These are phyloP conservation scores for Gymnopilus junonius DNA, from an alignment of 768 basidiomycete genomes.

Conservation along the genomic window DNA sequence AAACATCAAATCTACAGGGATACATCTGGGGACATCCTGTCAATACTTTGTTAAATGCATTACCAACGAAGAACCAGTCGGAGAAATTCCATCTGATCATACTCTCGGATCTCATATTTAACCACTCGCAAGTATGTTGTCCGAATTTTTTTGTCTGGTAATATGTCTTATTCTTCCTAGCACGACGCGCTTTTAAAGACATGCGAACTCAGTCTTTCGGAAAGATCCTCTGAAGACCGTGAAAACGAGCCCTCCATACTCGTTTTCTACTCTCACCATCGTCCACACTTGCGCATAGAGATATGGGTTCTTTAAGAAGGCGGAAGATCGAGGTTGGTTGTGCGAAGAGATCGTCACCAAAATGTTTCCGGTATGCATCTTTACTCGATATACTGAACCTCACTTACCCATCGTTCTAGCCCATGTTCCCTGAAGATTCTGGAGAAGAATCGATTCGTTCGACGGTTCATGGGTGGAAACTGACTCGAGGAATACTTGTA, in stretches of 20 bases:
- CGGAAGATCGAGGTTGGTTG: constrained; percentile 65
- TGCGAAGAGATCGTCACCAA: constrained; percentile 72
- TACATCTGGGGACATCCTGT: constrained; percentile 82
- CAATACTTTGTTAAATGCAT: constrained; percentile 42
- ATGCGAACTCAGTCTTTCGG: constrained; percentile 54
- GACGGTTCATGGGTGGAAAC: constrained; percentile 85
- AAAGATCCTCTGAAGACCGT: background rate
- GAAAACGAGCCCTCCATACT: constrained; percentile 46
- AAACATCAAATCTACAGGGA: constrained; percentile 42
- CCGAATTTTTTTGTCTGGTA: background rate
- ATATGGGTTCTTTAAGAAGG: constrained; percentile 82
- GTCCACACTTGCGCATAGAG: constrained; percentile 83
- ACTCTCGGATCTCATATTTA: constrained; percentile 92
- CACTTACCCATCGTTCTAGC: constrained; percentile 41
- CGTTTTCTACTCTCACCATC: constrained; percentile 90
- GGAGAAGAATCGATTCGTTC: constrained; percentile 79
- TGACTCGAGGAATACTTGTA: constrained; percentile 34
- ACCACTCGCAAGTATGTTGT: constrained; percentile 82
- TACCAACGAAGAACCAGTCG: constrained; percentile 16
- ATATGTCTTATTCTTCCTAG: constrained; percentile 36
- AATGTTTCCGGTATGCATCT: constrained; percentile 58
- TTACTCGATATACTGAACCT: background rate
- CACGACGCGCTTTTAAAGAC: constrained; percentile 82
- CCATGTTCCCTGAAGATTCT: constrained; percentile 90
- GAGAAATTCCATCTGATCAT: constrained; percentile 77